Evolutionary conservation across 2,329 filamentous ascomycete genomes (phyloP).

Genomic region (Cryphonectria nitschkei): DNA sequence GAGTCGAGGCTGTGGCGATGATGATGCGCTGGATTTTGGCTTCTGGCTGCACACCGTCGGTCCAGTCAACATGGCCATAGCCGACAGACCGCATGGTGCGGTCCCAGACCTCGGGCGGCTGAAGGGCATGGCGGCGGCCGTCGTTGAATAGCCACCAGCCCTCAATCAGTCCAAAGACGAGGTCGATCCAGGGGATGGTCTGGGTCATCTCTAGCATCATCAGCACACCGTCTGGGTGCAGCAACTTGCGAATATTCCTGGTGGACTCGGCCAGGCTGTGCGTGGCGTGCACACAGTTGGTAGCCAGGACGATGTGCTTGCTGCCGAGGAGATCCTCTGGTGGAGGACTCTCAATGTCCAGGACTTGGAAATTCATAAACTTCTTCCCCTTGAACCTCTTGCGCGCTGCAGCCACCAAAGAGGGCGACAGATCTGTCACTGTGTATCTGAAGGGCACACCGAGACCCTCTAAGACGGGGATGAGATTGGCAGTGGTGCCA

Average conservation of each 20-base stretch:
- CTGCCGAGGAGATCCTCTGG: constrained; percentile 33
- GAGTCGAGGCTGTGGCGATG: constrained; percentile 6
- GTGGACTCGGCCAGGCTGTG: constrained; percentile 31
- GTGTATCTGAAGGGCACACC: constrained; percentile 41
- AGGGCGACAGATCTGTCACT: constrained; percentile 44
- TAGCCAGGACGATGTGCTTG: constrained; percentile 39
- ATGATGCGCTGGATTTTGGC: constrained; percentile 7
- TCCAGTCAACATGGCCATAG: constrained; percentile 39
- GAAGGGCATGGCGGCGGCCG: constrained; percentile 34
- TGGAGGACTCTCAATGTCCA: constrained; percentile 38
- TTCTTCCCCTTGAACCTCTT: constrained; percentile 33
- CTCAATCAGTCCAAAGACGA: constrained; percentile 43
- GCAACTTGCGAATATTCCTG: constrained; percentile 32
- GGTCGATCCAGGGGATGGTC: constrained; percentile 38
- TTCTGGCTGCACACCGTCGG: constrained; percentile 31
- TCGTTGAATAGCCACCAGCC: constrained; percentile 46
- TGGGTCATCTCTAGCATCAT: constrained; percentile 41
- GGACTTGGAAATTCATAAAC: constrained; percentile 36
- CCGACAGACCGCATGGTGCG: constrained; percentile 33
- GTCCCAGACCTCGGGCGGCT: constrained; percentile 33
- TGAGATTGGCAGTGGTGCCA: constrained; percentile 38
- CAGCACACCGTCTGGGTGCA: constrained; percentile 41
- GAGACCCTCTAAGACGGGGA: constrained; percentile 34
- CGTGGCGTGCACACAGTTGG: constrained; percentile 43
- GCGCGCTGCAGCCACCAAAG: constrained; percentile 37